These are phyloP conservation scores for Candida koratica DNA, from an alignment of 805 yeast species.

Conservation along the genomic window DNA sequence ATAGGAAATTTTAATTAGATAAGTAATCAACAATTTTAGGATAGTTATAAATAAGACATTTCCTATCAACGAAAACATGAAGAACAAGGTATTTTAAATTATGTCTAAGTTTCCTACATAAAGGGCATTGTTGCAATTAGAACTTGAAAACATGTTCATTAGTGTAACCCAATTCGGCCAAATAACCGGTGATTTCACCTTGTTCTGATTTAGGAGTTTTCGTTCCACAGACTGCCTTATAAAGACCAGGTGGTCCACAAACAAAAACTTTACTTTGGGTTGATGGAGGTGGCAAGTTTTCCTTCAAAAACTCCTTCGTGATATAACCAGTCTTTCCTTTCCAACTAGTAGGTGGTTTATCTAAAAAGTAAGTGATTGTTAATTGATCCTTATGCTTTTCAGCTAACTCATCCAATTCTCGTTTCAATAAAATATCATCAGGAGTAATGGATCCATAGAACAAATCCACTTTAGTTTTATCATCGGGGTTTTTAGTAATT, in stretches of 20 bases:
- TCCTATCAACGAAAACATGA: no score
- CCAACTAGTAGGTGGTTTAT: conserved; percentile 50
- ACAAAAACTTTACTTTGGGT: conserved; percentile 64
- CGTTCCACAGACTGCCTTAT: conserved; percentile 80
- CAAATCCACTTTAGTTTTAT: conserved; percentile 83
- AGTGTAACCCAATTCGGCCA: conserved; percentile 83
- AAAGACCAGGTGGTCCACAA: conserved; percentile 94
- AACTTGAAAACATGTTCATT: conserved; percentile 89
- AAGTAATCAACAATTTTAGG: no score
- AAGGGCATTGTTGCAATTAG: no score
- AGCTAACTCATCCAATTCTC: conserved; percentile 69
- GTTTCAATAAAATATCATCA: conserved; percentile 76
- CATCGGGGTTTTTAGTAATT: conserved; percentile 73
- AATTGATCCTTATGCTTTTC: conserved; percentile 72
- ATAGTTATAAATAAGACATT: no score
- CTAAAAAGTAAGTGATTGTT: conserved; percentile 74
- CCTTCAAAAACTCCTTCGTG: conserved; percentile 64
- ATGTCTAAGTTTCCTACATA: no score
- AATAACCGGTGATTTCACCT: conserved; percentile 88
- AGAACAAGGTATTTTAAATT: no score
- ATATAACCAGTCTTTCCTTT: conserved; percentile 71
- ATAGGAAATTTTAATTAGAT: no score
- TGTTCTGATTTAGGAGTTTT: conserved; percentile 87
- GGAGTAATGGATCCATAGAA: conserved; percentile 76
- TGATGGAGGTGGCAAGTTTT: conserved; percentile 60